Evolutionary conservation across 2,329 filamentous ascomycete genomes (phyloP), one percentile per base, ranked within the genome.

Genomic region (Trichophaea hybrida): DNA sequence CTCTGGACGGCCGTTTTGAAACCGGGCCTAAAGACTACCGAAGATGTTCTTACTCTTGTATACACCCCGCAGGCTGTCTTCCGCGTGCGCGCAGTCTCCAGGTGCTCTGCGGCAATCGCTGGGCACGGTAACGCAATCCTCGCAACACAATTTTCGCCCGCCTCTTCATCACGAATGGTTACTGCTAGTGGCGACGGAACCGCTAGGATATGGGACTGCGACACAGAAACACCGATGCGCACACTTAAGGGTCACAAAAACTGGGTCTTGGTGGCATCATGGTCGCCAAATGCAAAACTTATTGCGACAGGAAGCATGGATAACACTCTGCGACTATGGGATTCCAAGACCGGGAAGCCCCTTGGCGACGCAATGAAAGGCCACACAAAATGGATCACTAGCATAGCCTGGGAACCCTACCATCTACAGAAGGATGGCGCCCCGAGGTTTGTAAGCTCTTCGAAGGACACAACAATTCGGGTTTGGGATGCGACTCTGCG

Each of bases 261-360:
- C 62, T 96, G 90, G 90, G 89, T 97, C 2, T 73, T 97, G 59
- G 87, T 83, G 1, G 88, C 95, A 2, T 81, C 83, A 58, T 97
- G 88, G 82, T 89, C 86, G 12, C 88, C 90, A 0, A 88, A 96
- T 69, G 88, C 85, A 8, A 78, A 78, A 33, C 79, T 84, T 49
- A 79, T 97, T 55, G 91, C 89, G 1, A 96, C 89, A 0, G 91
- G 90, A 59, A 88, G 86, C 69, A 94, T 94, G 82, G 91, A 98
- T 72, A 93, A 89, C 70, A 86, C 85, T 0, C 83, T 96, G n/a
- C 78, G 89, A 51, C 75, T 97, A 51, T 97, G 90, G 89, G 84
- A 95, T 69, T 82, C 90, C 0, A 82, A 82, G 63, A 89, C 85
- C 2, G 93, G 93, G 10, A 84, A 86, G 68, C 74, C 84, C 13